Conservation (phyloP, 805 yeast species). For the Lipomyces spencermartinsiae region DNA sequence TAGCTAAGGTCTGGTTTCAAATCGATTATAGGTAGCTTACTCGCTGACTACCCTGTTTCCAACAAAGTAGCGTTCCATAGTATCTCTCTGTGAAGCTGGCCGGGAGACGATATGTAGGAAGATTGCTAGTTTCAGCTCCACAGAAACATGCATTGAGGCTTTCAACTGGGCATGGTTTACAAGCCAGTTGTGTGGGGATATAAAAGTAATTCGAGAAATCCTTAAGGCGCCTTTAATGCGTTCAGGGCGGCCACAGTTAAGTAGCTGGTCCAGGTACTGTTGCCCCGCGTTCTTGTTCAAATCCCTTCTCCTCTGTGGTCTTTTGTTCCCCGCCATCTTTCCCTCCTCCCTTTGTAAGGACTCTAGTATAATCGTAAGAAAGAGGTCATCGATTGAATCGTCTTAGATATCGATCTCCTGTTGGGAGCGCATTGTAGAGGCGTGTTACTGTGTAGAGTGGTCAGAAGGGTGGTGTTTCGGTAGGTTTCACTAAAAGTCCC, state of each 20-base stretch:
- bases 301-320: neutral
- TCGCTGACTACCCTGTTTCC: neutral
- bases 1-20: neutral
- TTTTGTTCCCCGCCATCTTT: neutral
- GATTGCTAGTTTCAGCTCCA: slow-evolving; percentile 6
- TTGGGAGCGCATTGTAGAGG: slow-evolving; percentile 5
- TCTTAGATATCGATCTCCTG: slow-evolving; percentile 5
- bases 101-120: slow-evolving; percentile 8
- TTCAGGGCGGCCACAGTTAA: neutral
- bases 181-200: neutral
- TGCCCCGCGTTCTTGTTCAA: slow-evolving; percentile 9
- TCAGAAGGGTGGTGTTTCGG: slow-evolving; percentile 2
- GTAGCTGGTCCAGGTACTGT: slow-evolving; percentile 1
- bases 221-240: no score
- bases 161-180: neutral
- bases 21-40: slow-evolving; percentile 2
- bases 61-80: neutral
- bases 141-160: slow-evolving; percentile 1
- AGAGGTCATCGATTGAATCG: slow-evolving; percentile 3
- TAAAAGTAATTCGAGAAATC: neutral
- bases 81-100: slow-evolving; percentile 3
- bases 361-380: slow-evolving; percentile 5
- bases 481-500: no score
- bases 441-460: neutral
- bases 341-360: slow-evolving; percentile 3